phyloP scores from a whole-genome alignment of 1,284 basidiomycete species.

The Marasmius sp. region DNA sequence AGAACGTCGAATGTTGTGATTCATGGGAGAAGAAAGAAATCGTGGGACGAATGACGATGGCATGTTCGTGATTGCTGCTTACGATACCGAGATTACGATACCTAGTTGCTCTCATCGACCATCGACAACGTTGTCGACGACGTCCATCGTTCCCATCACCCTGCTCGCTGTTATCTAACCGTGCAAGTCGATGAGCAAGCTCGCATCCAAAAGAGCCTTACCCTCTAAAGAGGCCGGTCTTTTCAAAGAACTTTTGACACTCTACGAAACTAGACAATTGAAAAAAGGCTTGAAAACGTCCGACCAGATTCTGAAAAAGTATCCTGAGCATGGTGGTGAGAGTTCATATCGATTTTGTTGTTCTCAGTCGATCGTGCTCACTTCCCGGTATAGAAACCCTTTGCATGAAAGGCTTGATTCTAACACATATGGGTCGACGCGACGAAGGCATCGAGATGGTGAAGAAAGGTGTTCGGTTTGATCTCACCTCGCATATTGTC shows the following conservation, averaged over 20 bases:
- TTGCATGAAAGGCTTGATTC: constrained; percentile 90
- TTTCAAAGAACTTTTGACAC: constrained; percentile 87
- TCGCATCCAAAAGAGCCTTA: constrained; percentile 37
- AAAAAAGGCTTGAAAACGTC: constrained; percentile 91
- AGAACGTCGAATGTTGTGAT: too few species aligned
- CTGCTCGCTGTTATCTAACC: constrained; percentile 1
- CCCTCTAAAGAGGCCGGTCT: constrained; percentile 84
- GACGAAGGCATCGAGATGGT: constrained; percentile 86
- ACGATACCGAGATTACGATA: too few species aligned
- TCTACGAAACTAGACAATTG: constrained; percentile 90
- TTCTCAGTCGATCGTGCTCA: too few species aligned
- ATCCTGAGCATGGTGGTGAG: constrained; percentile 92
- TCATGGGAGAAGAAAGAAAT: too few species aligned
- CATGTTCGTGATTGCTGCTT: too few species aligned
- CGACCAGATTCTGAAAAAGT: constrained; percentile 94
- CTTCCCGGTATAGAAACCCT: constrained; percentile 68
- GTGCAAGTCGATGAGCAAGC: neutral
- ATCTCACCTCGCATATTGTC: constrained; percentile 92
- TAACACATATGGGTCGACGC: constrained; percentile 82
- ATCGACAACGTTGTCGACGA: too few species aligned
- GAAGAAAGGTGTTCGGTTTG: constrained; percentile 84
- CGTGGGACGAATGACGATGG: too few species aligned
- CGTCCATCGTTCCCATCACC: neutral
- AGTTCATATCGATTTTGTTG: too few species aligned
- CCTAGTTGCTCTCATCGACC: too few species aligned